Conservation (phyloP, 2,329 filamentous ascomycete species). For the Escovopsis sp. region DNA sequence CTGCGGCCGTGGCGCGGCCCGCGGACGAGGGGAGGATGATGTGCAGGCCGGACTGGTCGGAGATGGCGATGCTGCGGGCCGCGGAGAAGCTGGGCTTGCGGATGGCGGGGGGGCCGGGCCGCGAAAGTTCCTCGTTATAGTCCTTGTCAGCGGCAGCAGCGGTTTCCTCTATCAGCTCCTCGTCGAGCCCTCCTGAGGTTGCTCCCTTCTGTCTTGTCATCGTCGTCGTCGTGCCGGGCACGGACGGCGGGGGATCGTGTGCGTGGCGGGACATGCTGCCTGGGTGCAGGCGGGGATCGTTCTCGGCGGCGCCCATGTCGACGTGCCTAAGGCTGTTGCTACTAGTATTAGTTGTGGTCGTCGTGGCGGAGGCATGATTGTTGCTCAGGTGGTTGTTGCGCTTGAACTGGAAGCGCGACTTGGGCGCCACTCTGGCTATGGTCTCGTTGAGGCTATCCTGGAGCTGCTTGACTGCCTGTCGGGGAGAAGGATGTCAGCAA, state of each 20-base stretch:
- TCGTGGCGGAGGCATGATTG: no score
- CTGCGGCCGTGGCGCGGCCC: constrained; percentile 55
- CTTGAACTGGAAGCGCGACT: constrained; percentile 72
- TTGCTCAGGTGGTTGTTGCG: no score
- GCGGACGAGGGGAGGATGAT: constrained; percentile 63
- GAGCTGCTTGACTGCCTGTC: constrained; percentile 61
- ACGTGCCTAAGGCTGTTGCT: constrained; percentile 13
- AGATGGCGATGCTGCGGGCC: constrained; percentile 46
- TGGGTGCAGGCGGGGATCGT: constrained; percentile 27
- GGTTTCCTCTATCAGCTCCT: no score
- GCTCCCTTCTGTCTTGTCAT: constrained; percentile 15
- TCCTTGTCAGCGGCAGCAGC: constrained; percentile 30
- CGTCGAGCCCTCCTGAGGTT: constrained; percentile 21
- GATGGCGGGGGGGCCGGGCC: constrained; percentile 22
- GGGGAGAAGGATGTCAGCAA: background rate
- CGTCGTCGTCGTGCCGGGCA: constrained; percentile 5
- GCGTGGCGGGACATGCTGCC: constrained; percentile 17
- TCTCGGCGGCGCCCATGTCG: constrained; percentile 26
- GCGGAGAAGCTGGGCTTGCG: constrained; percentile 50
- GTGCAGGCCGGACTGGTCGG: constrained; percentile 51
- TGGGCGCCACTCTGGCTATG: constrained; percentile 52
- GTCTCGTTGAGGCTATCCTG: constrained; percentile 63
- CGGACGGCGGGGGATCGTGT: constrained; percentile 7
- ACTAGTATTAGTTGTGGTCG: no score
- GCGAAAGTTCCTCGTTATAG: constrained; percentile 42